Evolutionary conservation across 225 moss, liverwort and hornwort species (phyloP), one percentile per base, ranked within the genome.

Genomic region (Lunularia cruciata): DNA sequence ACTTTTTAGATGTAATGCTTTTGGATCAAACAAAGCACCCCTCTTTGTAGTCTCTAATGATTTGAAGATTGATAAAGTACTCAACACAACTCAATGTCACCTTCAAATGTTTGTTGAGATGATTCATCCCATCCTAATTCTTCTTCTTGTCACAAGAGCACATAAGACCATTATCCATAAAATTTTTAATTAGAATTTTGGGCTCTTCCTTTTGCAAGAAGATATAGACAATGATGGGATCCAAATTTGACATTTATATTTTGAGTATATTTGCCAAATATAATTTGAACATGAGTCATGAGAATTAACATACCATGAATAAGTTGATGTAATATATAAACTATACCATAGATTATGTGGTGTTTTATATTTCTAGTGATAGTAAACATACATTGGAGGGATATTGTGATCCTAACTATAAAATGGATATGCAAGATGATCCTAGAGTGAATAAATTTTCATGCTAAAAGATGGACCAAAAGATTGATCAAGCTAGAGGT

Each of bases 341-440:
- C n/a, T n/a, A n/a, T n/a, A n/a, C n/a, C n/a, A n/a, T n/a, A n/a
- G n/a, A n/a, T n/a, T n/a, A n/a, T n/a, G n/a, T n/a, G n/a, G n/a
- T n/a, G n/a, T 6, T 6, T 56, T 8, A 26, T 26, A 27, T 23
- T 30, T 30, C 23, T 12, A 28, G 11, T 28, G 9, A 56, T 56
- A 26, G n/a, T n/a, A n/a, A n/a, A n/a, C n/a, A n/a, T n/a, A n/a
- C n/a, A 10, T 56, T 56, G 23, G 56, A 23, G 10, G 7, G 56
- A 8, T 56, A 56, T 26, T 26, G 56, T 71, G 40, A 70, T 57
- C 28, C 34, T 25, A 45, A 76, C 31, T 69, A 60, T 54, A 52
- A 20, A 36, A 54, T 27, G 10, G 34, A 76, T 70, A 15, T 60
- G 4, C n/a, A n/a, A n/a, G n/a, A n/a, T n/a, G n/a, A 13, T 47